Evolutionary conservation across 805 yeast genomes (phyloP).

Genomic region (Babjeviella inositovora): DNA sequence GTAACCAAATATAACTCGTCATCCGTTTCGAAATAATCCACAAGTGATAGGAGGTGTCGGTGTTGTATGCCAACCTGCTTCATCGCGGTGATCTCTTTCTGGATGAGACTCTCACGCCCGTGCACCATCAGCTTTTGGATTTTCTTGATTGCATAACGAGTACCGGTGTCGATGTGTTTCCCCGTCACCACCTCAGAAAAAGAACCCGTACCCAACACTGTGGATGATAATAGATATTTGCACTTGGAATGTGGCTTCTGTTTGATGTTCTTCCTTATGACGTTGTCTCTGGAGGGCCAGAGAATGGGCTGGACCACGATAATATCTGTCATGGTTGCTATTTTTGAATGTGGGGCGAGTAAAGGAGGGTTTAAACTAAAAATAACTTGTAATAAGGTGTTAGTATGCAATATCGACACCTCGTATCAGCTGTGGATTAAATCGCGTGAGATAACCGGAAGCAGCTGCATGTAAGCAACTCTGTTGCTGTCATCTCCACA

Average conservation of each 20-base stretch:
- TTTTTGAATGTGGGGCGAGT: too few species aligned
- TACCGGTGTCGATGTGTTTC: slow-evolving; percentile 19
- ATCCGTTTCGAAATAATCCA: slow-evolving; percentile 58
- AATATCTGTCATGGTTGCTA: too few species aligned
- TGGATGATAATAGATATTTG: too few species aligned
- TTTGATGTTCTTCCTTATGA: too few species aligned
- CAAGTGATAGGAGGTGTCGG: slow-evolving; percentile 38
- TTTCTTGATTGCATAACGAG: slow-evolving; percentile 29
- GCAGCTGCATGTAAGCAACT: slow-evolving; percentile 47
- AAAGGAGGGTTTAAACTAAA: too few species aligned
- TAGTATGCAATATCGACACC: slow-evolving; percentile 32
- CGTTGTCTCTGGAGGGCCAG: too few species aligned
- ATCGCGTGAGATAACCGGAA: slow-evolving; percentile 48
- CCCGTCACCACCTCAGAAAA: slow-evolving; percentile 35
- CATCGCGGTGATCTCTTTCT: slow-evolving; percentile 45
- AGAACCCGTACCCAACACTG: slow-evolving; percentile 28
- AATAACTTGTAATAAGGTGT: too few species aligned
- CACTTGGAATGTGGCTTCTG: too few species aligned
- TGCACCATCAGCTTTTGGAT: slow-evolving; percentile 7
- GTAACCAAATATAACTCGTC: slow-evolving; percentile 41
- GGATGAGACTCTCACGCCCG: slow-evolving; percentile 18
- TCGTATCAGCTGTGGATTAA: slow-evolving; percentile 48
- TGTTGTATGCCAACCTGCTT: slow-evolving; percentile 31
- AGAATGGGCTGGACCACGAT: too few species aligned
- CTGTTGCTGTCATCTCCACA: slow-evolving; percentile 50